phyloP scores from a whole-genome alignment of 257 asterid genomes.

The Voacanga thouarsii region DNA sequence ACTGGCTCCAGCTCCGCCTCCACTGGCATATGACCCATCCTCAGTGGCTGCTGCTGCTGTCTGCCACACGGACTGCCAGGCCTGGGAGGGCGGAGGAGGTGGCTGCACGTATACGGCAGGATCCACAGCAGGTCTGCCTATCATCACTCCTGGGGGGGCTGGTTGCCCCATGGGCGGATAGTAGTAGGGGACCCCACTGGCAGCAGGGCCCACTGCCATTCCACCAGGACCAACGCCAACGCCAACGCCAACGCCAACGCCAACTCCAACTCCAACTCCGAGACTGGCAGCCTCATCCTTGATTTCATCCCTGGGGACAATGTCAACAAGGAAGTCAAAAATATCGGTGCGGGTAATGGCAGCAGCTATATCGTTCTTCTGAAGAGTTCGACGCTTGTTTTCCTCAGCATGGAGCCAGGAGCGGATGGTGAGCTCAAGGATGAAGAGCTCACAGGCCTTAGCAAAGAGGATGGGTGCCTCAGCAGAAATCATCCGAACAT shows the following conservation, averaged over 20 bases:
- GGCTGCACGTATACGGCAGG: conserved; percentile 59
- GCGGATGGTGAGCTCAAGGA: conserved; percentile 84
- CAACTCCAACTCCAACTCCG: conserved; percentile 9
- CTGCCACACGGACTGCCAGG: conserved; percentile 91
- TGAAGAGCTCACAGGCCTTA: conserved; percentile 92
- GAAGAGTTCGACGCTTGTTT: conserved; percentile 84
- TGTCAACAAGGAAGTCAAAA: conserved; percentile 81
- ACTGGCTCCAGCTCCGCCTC: conserved; percentile 33
- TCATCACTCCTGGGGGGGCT: conserved; percentile 45
- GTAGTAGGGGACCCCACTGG: conserved; percentile 74
- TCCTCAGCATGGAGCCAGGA: conserved; percentile 98
- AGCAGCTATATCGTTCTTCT: conserved; percentile 89
- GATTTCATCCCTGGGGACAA: conserved; percentile 86
- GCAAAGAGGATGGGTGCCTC: conserved; percentile 93
- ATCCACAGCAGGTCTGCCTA: conserved; percentile 77
- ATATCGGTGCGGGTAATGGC: conserved; percentile 90
- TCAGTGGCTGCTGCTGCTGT: conserved; percentile 25
- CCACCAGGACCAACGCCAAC: conserved; percentile 36
- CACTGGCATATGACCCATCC: conserved; percentile 57
- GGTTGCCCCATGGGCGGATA: conserved; percentile 83
- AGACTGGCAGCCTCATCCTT: conserved; percentile 61
- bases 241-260: conserved; percentile 14
- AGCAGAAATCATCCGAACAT: conserved; percentile 93
- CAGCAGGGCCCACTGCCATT: conserved; percentile 30
- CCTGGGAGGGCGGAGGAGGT: conserved; percentile 71